Evolutionary conservation across 2,329 filamentous ascomycete species (phyloP).

Genomic region (Leptographium procerum): DNA sequence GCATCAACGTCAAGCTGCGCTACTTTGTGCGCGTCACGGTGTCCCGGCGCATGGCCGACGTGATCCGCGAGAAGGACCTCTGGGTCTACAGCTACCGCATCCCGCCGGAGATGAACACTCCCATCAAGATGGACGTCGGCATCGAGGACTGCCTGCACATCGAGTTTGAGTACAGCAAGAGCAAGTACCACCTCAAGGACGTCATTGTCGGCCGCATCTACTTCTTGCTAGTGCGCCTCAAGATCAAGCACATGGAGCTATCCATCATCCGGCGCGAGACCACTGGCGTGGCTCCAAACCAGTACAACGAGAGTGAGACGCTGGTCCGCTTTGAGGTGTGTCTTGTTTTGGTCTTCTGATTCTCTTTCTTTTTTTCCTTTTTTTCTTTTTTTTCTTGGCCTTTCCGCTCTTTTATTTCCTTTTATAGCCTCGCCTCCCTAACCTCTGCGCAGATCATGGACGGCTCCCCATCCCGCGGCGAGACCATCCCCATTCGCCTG

Average conservation of each 20-base stretch:
- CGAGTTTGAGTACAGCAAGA: constrained; percentile 99
- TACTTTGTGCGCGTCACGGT: constrained; percentile 98
- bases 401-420: neutral
- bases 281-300: constrained; percentile 90
- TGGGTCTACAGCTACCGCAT: constrained; percentile 99
- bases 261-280: constrained; percentile 96
- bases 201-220: constrained; percentile 98
- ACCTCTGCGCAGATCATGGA: constrained; percentile 80
- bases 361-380: neutral
- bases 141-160: constrained; percentile 99
- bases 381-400: neutral
- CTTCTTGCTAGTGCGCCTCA: constrained; percentile 89
- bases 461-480: constrained; percentile 89
- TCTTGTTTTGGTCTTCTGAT: neutral
- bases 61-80: constrained; percentile 97
- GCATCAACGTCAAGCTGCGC: constrained; percentile 97
- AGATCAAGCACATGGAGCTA: constrained; percentile 99
- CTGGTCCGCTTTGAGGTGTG: constrained; percentile 87
- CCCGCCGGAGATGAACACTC: constrained; percentile 94
- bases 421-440: neutral
- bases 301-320: constrained; percentile 99
- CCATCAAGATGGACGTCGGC: constrained; percentile 99
- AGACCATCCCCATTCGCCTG: constrained; percentile 88
- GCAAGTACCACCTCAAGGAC: constrained; percentile 97
- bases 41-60: constrained; percentile 91